phyloP scores from a whole-genome alignment of 2,329 filamentous ascomycete species.

The Phaeosphaeria sp. region DNA sequence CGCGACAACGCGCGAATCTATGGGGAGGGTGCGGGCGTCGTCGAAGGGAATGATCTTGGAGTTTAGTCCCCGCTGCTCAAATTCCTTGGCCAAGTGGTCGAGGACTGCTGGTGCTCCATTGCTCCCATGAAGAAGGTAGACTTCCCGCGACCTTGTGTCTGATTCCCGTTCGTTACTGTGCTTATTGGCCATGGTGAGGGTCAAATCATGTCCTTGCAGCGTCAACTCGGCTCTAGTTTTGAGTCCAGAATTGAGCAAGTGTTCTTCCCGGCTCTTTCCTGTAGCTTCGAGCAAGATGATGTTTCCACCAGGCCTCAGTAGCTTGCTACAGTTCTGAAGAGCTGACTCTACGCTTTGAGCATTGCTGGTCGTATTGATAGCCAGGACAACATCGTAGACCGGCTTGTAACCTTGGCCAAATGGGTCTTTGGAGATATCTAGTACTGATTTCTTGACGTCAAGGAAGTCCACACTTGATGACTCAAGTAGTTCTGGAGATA shows the following conservation, averaged over 20 bases:
- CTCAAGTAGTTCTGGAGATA: conserved; percentile 3
- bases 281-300: neutral
- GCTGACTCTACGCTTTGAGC: neutral
- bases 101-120: neutral
- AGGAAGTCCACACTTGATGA: neutral
- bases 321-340: neutral
- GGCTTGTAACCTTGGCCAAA: conserved; percentile 12
- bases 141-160: neutral
- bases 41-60: neutral
- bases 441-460: neutral
- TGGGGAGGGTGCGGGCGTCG: neutral
- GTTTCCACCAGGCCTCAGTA: neutral
- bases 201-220: neutral
- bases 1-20: neutral
- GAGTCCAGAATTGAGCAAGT: neutral
- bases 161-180: neutral
- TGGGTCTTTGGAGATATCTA: conserved; percentile 24
- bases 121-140: conserved; percentile 1
- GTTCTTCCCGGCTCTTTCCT: neutral
- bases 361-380: neutral
- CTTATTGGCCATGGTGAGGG: neutral
- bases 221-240: neutral
- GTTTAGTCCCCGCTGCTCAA: conserved; percentile 1
- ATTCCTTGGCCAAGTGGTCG: neutral
- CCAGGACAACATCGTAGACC: conserved; percentile 22